These are phyloP conservation scores for Xylariaceae sp. DNA, from an alignment of 2,329 filamentous ascomycete genomes.

Conservation along the genomic window DNA sequence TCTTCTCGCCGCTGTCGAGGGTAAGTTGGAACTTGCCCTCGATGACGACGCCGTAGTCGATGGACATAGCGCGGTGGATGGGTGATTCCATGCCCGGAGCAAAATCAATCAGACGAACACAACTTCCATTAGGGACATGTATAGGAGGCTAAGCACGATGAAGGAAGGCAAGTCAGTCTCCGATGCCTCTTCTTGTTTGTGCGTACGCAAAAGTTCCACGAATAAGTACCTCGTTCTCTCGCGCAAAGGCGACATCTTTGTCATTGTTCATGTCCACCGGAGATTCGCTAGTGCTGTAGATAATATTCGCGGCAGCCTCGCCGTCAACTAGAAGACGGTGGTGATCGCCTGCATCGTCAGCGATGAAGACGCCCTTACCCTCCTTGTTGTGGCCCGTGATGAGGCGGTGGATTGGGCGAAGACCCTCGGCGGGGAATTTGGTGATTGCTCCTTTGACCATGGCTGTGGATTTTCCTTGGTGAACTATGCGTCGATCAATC, in stretches of 20 bases:
- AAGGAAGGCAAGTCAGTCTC: not conserved
- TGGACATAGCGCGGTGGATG: conserved; percentile 11
- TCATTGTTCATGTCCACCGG: conserved; percentile 21
- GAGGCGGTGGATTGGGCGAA: conserved; percentile 8
- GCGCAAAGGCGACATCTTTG: conserved; percentile 8
- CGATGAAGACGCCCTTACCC: conserved; percentile 18
- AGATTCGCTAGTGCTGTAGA: conserved; percentile 13
- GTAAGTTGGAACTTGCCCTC: conserved; percentile 12
- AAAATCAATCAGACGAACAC: conserved; percentile 18
- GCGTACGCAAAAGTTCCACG: no score
- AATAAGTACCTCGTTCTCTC: conserved; percentile 11
- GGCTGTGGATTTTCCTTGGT: no score
- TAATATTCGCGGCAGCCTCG: conserved; percentile 17
- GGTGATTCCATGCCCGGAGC: conserved; percentile 13
- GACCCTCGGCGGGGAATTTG: conserved; percentile 18
- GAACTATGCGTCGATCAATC: no score
- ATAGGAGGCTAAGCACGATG: conserved; percentile 4
- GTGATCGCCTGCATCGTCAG: conserved; percentile 15
- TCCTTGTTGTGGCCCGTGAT: conserved; percentile 19
- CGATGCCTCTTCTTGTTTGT: no score
- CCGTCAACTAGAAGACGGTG: conserved; percentile 10
- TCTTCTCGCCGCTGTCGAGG: conserved; percentile 14
- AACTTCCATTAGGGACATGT: conserved; percentile 7
- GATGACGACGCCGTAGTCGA: conserved; percentile 16
- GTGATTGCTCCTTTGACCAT: conserved; percentile 4